Base-by-base conservation (phyloP, 2,329 filamentous ascomycete genomes). In the Plenodomus tracheiphilus region DNA sequence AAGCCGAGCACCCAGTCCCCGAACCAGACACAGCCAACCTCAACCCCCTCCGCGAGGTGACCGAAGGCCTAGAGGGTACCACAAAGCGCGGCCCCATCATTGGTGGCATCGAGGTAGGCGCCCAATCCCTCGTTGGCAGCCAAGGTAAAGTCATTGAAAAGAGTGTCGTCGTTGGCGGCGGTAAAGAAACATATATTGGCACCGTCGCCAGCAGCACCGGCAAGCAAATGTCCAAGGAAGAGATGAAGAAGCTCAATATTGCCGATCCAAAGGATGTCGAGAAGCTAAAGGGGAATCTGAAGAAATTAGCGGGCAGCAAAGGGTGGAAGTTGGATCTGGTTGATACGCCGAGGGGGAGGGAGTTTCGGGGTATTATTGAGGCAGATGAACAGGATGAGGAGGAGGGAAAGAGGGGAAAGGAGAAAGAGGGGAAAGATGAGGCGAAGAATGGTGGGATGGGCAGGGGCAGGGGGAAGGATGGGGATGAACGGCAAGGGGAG, bases 311-410 rank as follows among this genome's bases (percentile, higher is more conserved):
- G 0, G 82, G 85, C 2, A 84, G 86, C 7, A 82, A 85, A 56
- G 84, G 85, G 15, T 96, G 91, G 91, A 88, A 85, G 62, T 76
- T 96, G 50, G 89, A 94, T 70, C 79, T 94, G 13, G 83, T 94
- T 1, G 87, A 94, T 62, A 79, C 84, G 10, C 82, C 86, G 1
- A 79, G 82, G 4, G 79, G 79, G 18, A 75, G 83, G 53, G 86
- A 91, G 65, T 82, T 93, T 35, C 77, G 87, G 38, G 89, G 87
- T 0, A 83, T 89, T 36, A 81, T 93, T 15, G 85, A 87, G 21
- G 74, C 75, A 1, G 80, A 82, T 11, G 79, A 79, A 2, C 80
- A 82, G 1, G 78, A 82, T 0, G 76, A 79, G 9, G 69, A 75
- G 53, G 59, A 61, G 34, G 32, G 34, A 34, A 56, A 59, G 41